Conservation (phyloP, 495 filamentous ascomycete genomes). For the Penicillium turbatum region DNA sequence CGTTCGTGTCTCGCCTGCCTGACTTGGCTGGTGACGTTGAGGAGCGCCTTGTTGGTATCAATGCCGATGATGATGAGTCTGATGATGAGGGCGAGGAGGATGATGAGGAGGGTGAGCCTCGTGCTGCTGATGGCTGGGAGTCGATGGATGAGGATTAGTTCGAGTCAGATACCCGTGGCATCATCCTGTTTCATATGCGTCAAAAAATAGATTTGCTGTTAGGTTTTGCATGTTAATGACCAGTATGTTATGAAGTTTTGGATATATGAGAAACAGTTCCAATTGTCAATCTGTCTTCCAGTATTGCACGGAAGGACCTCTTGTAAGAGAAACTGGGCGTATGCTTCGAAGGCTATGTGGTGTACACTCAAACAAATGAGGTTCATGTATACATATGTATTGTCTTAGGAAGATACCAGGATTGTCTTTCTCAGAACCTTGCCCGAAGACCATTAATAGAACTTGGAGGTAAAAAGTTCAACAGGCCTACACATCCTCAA, state of each 20-base stretch:
- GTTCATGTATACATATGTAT: too few species aligned
- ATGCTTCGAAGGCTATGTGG: too few species aligned
- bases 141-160: conserved; percentile 82
- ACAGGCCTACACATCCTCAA: too few species aligned
- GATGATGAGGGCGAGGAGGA: conserved; percentile 59
- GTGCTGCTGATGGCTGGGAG: conserved; percentile 63
- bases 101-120: conserved; percentile 41
- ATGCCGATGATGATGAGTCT: conserved; percentile 60
- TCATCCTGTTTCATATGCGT: conserved; percentile 16
- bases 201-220: conserved; percentile 26
- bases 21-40: conserved; percentile 56
- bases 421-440: too few species aligned
- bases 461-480: too few species aligned
- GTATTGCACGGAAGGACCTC: too few species aligned
- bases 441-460: too few species aligned
- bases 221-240: conserved; percentile 12
- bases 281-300: neutral
- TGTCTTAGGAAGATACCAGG: too few species aligned
- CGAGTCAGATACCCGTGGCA: conserved; percentile 25
- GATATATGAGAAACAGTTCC: conserved; percentile 1
- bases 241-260: conserved; percentile 6
- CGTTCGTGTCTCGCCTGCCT: conserved; percentile 71
- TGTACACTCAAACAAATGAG: too few species aligned
- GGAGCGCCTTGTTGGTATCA: conserved; percentile 72
- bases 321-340: too few species aligned